Conservation (phyloP, 257 asterid genomes). For the Solanum piurae region DNA sequence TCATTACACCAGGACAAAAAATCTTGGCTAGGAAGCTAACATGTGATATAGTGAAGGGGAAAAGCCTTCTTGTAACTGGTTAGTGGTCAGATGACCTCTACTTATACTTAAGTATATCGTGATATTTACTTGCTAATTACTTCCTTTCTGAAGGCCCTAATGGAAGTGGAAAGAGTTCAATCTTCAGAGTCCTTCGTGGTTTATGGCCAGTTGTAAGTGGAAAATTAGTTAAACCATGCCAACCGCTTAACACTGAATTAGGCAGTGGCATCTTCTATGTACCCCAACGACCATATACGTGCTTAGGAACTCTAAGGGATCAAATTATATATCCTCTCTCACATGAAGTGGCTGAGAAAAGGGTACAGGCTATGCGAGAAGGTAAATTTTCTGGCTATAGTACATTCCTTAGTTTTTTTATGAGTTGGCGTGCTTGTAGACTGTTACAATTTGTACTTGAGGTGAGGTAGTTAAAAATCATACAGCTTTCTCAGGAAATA, state of each 20-base stretch:
- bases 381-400: constrained; percentile 23
- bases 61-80: constrained; percentile 95
- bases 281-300: constrained; percentile 93
- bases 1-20: constrained; percentile 82
- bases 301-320: constrained; percentile 98
- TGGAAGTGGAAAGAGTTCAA: constrained; percentile 98
- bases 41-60: constrained; percentile 74
- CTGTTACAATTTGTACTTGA: not conserved
- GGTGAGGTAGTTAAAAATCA: not conserved
- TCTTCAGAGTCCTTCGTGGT: constrained; percentile 93
- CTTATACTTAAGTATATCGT: not conserved
- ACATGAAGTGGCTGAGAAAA: constrained; percentile 65
- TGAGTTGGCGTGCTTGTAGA: not conserved
- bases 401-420: not conserved
- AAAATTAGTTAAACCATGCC: constrained; percentile 54
- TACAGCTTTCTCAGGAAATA: not conserved
- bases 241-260: constrained; percentile 33
- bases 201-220: constrained; percentile 96
- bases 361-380: constrained; percentile 25
- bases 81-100: constrained; percentile 26
- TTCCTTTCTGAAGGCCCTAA: constrained; percentile 68
- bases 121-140: not conserved
- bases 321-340: constrained; percentile 96
- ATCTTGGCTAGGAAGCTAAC: constrained; percentile 70
- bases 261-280: constrained; percentile 68